Base-by-base conservation (phyloP, 164 flowering plant species). In the Macadamia tetraphylla region DNA sequence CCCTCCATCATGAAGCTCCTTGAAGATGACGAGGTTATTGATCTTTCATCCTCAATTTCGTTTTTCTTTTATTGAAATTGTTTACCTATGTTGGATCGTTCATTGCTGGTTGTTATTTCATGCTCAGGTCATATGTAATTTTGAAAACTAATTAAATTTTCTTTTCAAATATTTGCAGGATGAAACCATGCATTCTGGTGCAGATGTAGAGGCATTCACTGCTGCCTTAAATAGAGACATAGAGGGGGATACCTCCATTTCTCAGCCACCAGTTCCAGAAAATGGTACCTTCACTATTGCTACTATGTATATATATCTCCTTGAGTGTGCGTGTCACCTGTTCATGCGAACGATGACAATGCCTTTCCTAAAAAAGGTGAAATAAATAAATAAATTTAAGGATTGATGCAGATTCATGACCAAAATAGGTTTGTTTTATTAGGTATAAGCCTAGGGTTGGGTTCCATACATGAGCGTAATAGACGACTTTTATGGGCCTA, bases 161-260 rank as follows among this genome's bases (percentile, higher is more conserved):
- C 6, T 64, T 63, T 35, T 57, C 55, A 23, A 56, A 44, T 69
- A 12, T 49, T 71, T 62, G 51, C 78, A 91, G 96, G 98, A 94
- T 46, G 97, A 91, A 71, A 85, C 80, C 11, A 83, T 88, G 85
- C 92, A 89, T 78, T 94, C 96, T 13, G 94, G 98, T 40, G 97
- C 97, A 7, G 98, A 86, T 48, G 94, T 94, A 64, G 98, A 94
- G 35, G 98, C 98, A 0, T 84, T 94, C 74, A 88, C 94, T 3
- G 96, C 98, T 67, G 96, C 89, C 17, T 73, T 94, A 12, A 91
- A 89, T 71, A 81, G 98, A 67, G 96, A 94, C 70, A 94, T 94
- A 9, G 91, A 81, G 70, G 97, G 94, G 12, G 83, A 83, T 60
- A 67, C 67, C 1, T 66, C 85, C 5, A 53, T 81, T 67, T 79